Conservation (phyloP, 2,329 filamentous ascomycete species). For the Exserohilum turcica region DNA sequence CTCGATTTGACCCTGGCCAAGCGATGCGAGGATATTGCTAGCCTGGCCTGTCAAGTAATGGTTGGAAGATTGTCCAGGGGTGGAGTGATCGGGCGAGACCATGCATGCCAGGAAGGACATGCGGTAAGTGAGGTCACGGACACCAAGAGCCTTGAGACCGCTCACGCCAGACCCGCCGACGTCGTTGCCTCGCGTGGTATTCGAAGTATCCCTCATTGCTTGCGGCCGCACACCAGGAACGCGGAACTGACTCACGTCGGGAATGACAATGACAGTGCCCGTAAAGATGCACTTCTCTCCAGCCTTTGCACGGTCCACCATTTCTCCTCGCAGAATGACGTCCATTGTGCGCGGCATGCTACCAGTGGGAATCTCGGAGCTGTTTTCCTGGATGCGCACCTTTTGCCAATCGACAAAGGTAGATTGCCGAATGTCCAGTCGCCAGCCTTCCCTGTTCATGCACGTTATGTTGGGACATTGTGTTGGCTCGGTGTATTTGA, state of each 20-base stretch:
- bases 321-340: slow-evolving; percentile 92
- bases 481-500: slow-evolving; percentile 94
- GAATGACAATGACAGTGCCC: slow-evolving; percentile 92
- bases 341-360: slow-evolving; percentile 99
- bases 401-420: slow-evolving; percentile 99
- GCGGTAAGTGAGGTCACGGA: slow-evolving; percentile 91
- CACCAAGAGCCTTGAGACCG: slow-evolving; percentile 89
- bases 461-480: slow-evolving; percentile 90
- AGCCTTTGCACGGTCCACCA: slow-evolving; percentile 95
- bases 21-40: slow-evolving; percentile 80
- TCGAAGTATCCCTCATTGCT: slow-evolving; percentile 80
- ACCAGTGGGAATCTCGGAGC: slow-evolving; percentile 94
- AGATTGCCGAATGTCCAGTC: slow-evolving; percentile 93
- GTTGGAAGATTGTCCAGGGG: slow-evolving; percentile 74
- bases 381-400: slow-evolving; percentile 97
- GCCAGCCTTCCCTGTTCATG: slow-evolving; percentile 90
- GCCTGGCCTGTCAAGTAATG: slow-evolving; percentile 74
- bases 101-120: slow-evolving; percentile 97
- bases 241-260: slow-evolving; percentile 92
- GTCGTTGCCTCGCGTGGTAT: slow-evolving; percentile 73
- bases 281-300: slow-evolving; percentile 99
- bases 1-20: slow-evolving; percentile 76
- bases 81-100: slow-evolving; percentile 86
- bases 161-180: slow-evolving; percentile 83
- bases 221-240: slow-evolving; percentile 84